Conservation (phyloP, 2,329 filamentous ascomycete species). For the Pochonia chlamydosporia region DNA sequence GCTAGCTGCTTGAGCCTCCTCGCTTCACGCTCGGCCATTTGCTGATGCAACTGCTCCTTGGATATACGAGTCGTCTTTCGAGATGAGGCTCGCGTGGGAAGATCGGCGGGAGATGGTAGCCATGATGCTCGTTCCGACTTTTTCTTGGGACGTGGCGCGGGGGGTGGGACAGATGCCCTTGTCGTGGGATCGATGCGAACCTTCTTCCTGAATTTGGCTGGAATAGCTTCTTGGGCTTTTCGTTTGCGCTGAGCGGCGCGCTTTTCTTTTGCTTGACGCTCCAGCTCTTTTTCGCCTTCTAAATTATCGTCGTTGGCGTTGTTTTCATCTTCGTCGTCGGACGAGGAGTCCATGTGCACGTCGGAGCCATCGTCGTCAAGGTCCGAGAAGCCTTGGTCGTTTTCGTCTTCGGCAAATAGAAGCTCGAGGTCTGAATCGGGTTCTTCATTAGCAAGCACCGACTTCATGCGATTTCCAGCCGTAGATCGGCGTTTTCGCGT, state of each 20-base stretch:
- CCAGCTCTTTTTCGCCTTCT: slow-evolving; percentile 81
- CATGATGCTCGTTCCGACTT: slow-evolving; percentile 55
- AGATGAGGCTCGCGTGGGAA: slow-evolving; percentile 53
- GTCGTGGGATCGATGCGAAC: slow-evolving; percentile 61
- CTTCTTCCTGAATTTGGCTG: slow-evolving; percentile 66
- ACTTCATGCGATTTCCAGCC: slow-evolving; percentile 78
- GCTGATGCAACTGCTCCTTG: slow-evolving; percentile 59
- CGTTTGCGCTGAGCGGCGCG: slow-evolving; percentile 67
- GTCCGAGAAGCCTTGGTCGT: slow-evolving; percentile 65
- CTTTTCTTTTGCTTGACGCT: slow-evolving; percentile 67
- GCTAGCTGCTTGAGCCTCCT: slow-evolving; percentile 65
- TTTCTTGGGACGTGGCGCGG: slow-evolving; percentile 48
- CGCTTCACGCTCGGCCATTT: slow-evolving; percentile 68
- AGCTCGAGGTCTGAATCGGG: slow-evolving; percentile 65
- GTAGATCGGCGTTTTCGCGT: slow-evolving; percentile 71
- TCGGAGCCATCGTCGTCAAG: slow-evolving; percentile 64
- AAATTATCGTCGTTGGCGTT: slow-evolving; percentile 59
- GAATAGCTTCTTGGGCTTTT: slow-evolving; percentile 70
- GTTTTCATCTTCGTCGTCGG: slow-evolving; percentile 70
- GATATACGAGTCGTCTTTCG: slow-evolving; percentile 53
- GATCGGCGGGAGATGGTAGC: slow-evolving; percentile 48
- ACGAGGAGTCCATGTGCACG: slow-evolving; percentile 79
- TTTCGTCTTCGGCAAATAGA: slow-evolving; percentile 68
- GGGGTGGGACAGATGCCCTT: slow-evolving; percentile 23
- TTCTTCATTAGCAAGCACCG: slow-evolving; percentile 69